These are phyloP conservation scores for Trypanosoma scelopori DNA, from an alignment of 208 protist species.

Conservation along the genomic window DNA sequence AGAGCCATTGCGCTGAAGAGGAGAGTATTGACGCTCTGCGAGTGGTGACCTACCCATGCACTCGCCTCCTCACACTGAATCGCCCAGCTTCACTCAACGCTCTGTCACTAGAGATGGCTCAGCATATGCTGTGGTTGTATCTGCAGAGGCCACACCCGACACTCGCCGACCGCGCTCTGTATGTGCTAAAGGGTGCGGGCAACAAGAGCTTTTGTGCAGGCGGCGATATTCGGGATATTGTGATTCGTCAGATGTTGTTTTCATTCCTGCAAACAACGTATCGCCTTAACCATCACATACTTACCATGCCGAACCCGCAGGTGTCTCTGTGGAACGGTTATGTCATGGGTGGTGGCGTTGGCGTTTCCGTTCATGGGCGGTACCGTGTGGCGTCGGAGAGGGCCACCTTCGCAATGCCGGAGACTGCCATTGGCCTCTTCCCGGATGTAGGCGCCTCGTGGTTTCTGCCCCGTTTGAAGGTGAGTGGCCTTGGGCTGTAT, in stretches of 20 bases:
- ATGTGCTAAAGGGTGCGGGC: slow-evolving; percentile 64
- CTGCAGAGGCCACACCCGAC: slow-evolving; percentile 35
- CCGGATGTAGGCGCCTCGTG: slow-evolving; percentile 79
- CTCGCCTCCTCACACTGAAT: slow-evolving; percentile 50
- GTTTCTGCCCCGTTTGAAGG: slow-evolving; percentile 59
- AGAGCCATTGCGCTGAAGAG: neutral
- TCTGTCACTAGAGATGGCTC: slow-evolving; percentile 45
- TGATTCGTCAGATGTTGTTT: slow-evolving; percentile 31
- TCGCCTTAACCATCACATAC: slow-evolving; percentile 63
- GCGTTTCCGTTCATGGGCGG: slow-evolving; percentile 63
- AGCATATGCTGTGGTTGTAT: slow-evolving; percentile 45
- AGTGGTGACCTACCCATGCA: slow-evolving; percentile 33
- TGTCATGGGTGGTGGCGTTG: slow-evolving; percentile 80
- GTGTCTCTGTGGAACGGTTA: slow-evolving; percentile 84
- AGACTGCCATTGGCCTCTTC: slow-evolving; percentile 79
- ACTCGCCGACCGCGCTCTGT: slow-evolving; percentile 36
- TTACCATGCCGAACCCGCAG: slow-evolving; percentile 44
- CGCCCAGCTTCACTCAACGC: slow-evolving; percentile 41
- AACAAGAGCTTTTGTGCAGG: slow-evolving; percentile 86
- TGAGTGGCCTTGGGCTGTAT: slow-evolving; percentile 61
- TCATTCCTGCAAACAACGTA: slow-evolving; percentile 54
- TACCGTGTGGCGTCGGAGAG: slow-evolving; percentile 81
- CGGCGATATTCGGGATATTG: slow-evolving; percentile 67
- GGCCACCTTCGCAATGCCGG: slow-evolving; percentile 83
- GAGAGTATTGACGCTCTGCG: slow-evolving; percentile 11